These are phyloP conservation scores for Coprinopsis cinerea DNA, from an alignment of 768 basidiomycete genomes.

Conservation along the genomic window DNA sequence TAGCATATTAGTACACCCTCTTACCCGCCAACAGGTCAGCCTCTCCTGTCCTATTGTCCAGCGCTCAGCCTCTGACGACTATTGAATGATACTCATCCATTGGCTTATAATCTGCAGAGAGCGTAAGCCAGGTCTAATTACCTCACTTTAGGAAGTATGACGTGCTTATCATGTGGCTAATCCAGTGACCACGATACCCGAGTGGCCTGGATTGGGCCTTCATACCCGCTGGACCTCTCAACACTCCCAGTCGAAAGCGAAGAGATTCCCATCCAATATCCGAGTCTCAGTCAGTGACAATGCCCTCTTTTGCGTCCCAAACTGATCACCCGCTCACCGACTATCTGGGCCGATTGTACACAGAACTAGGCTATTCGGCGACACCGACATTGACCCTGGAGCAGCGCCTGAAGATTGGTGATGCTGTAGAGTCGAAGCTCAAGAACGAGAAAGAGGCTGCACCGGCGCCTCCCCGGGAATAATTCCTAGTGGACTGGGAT, in stretches of 20 bases:
- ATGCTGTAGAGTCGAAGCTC: constrained; percentile 54
- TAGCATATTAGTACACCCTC: constrained; percentile 70
- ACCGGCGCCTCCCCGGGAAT: constrained; percentile 42
- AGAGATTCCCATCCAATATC: constrained; percentile 62
- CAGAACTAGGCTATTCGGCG: constrained; percentile 29
- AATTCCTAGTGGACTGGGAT: too few species aligned
- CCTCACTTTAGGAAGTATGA: background rate
- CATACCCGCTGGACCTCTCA: constrained; percentile 62
- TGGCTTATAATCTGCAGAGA: constrained; percentile 8
- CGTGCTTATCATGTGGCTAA: background rate
- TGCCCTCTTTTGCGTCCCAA: background rate
- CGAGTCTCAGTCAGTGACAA: constrained; percentile 49
- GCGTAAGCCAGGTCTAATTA: constrained; percentile 1
- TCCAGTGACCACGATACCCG: constrained; percentile 66
- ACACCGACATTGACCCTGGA: constrained; percentile 48
- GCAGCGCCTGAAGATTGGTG: constrained; percentile 55
- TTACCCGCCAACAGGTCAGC: constrained; percentile 64
- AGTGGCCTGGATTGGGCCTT: constrained; percentile 66
- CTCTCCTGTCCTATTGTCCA: constrained; percentile 1
- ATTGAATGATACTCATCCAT: background rate
- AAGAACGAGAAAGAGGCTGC: constrained; percentile 64
- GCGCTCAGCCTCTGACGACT: background rate
- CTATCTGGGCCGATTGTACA: background rate
- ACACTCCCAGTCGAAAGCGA: constrained; percentile 45
- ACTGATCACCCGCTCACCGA: background rate